Conservation (phyloP, 1,284 basidiomycete genomes). For the Hymenochaete sp. region DNA sequence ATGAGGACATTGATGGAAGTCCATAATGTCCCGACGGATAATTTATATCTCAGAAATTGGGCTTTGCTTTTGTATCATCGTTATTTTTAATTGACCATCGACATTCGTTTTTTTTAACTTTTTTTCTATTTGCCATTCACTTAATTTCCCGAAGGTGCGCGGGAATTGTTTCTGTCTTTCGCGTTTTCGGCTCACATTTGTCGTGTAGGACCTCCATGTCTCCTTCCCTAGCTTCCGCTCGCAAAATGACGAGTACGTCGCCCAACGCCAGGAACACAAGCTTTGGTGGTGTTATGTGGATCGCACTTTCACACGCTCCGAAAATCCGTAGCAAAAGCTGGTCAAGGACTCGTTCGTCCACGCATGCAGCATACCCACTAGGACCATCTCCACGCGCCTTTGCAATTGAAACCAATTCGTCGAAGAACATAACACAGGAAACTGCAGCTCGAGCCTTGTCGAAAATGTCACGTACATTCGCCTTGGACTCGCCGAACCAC, state of each 20-base stretch:
- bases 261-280: slow-evolving; percentile 92
- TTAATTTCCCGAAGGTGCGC: no score
- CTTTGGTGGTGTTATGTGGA: slow-evolving; percentile 96
- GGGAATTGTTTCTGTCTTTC: no score
- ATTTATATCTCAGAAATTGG: no score
- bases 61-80: no score
- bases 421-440: slow-evolving; percentile 99
- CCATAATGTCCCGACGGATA: no score
- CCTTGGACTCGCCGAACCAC: slow-evolving; percentile 99
- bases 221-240: slow-evolving; percentile 56
- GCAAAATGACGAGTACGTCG: slow-evolving; percentile 83
- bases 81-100: no score
- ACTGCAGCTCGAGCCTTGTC: slow-evolving; percentile 99
- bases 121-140: no score
- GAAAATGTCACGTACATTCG: slow-evolving; percentile 98
- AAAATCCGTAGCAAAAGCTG: slow-evolving; percentile 97
- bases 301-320: slow-evolving; percentile 99
- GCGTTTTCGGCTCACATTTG: slow-evolving; percentile 75
- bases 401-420: slow-evolving; percentile 97
- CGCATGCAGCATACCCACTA: slow-evolving; percentile 85
- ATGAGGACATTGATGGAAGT: no score
- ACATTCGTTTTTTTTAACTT: no score
- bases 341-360: slow-evolving; percentile 94
- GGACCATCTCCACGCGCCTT: slow-evolving; percentile 84
- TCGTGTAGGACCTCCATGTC: slow-evolving; percentile 74